Evolutionary conservation across 2,329 filamentous ascomycete species (phyloP), one percentile per base, ranked within the genome.

Genomic region (Aspergillus brunneoviolaceus): DNA sequence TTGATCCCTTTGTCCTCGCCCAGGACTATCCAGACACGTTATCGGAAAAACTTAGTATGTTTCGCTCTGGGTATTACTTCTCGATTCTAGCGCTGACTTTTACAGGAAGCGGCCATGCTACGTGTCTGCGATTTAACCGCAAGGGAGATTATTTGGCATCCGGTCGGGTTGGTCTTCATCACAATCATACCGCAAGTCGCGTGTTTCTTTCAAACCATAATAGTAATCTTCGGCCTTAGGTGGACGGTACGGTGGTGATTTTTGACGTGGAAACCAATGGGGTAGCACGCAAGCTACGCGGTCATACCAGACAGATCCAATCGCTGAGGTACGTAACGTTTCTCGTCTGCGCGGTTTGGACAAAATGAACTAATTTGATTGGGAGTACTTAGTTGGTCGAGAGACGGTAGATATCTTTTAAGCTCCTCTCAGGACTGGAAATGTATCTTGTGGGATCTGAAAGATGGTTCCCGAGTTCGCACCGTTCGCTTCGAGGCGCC

Each of bases 261-360:
- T 99, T 96, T 84, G 95, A 99, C 73, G 87, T 98, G 53, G 96
- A 99, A 78, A 99, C 96, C 10, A 96, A 96, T 83, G 94, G 95
- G 42, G 91, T 98, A 4, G 95, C 95, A 60, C 89, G 92, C 72
- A 99, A 98, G 79, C 82, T 99, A 64, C 87, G 92, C 65, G 95
- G 94, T 12, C 95, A 99, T 78, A 96, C 91, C 54, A 89, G 91
- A 72, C 94, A 95, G 73, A 93, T 99, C 59, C 94, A 96, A 68
- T 96, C 91, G 55, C 78, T 99, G 61, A 96, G 81, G 81, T 81
- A 76, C 25, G 64, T 45, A 19, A 33, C 27, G 7, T 19, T 16
- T 25, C n/a, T 27, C 27, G 16, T 29, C 35, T 23, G 14, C 45
- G 48, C 19, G 29, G 14, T 29, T 45, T 29, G 25, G 11, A 35